These are phyloP conservation scores for Boeremia exigua DNA, from an alignment of 2,329 filamentous ascomycete genomes.

Conservation along the genomic window DNA sequence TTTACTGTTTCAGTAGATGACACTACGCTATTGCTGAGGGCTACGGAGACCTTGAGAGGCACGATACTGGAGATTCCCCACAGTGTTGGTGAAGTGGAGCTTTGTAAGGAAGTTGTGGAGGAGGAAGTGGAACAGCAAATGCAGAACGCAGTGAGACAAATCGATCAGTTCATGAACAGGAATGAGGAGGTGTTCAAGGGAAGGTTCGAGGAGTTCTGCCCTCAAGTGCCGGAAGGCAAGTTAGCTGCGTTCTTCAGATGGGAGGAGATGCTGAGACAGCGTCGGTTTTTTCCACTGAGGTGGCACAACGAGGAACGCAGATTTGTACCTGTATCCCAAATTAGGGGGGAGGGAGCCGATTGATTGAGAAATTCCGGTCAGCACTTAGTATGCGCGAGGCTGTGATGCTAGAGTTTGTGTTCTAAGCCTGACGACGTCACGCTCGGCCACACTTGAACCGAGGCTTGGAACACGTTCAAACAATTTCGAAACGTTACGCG, in stretches of 20 bases:
- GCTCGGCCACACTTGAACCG: constrained; percentile 4
- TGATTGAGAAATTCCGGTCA: not conserved
- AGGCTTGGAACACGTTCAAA: constrained; percentile 18
- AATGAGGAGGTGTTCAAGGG: not conserved
- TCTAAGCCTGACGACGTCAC: constrained; percentile 5
- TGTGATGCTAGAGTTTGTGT: not conserved
- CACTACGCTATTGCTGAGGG: not conserved
- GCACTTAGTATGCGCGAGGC: not conserved
- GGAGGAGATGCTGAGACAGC: not conserved
- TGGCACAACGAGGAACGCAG: not conserved
- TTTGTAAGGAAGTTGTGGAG: not conserved
- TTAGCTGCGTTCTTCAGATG: not conserved
- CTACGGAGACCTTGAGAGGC: too few species aligned
- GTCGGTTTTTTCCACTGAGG: not conserved
- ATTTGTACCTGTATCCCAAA: not conserved
- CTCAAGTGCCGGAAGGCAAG: constrained; percentile 1
- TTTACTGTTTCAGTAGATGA: not conserved
- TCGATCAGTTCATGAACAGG: not conserved
- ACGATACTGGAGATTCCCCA: not conserved
- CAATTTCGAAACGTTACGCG: constrained; percentile 18
- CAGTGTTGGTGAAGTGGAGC: not conserved
- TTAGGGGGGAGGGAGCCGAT: not conserved
- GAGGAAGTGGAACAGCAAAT: not conserved
- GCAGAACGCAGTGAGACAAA: not conserved
- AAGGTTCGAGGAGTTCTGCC: not conserved